Conservation (phyloP, 2,329 filamentous ascomycete genomes). For the Tolypocladium nubicola region DNA sequence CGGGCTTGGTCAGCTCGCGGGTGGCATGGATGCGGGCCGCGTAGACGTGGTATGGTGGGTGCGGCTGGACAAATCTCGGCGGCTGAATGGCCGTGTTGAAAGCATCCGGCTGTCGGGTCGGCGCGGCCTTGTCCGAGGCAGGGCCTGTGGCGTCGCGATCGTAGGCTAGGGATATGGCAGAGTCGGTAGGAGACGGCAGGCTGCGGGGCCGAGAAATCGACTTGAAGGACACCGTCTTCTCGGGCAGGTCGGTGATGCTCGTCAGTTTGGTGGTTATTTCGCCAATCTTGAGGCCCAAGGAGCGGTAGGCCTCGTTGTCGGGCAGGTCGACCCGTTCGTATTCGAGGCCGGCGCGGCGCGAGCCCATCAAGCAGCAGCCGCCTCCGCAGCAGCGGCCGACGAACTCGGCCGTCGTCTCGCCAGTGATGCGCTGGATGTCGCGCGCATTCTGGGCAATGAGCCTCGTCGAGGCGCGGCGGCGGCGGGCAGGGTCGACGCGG, state of each 20-base stretch:
- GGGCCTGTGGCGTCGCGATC: slow-evolving; percentile 24
- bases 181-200: slow-evolving; percentile 35
- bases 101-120: slow-evolving; percentile 13
- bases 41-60: slow-evolving; percentile 86
- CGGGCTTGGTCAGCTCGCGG: slow-evolving; percentile 75
- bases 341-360: slow-evolving; percentile 33
- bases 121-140: slow-evolving; percentile 11
- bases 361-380: slow-evolving; percentile 48
- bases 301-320: slow-evolving; percentile 76
- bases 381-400: slow-evolving; percentile 55
- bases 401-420: slow-evolving; percentile 51
- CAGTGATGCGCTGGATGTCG: slow-evolving; percentile 53
- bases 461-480: slow-evolving; percentile 57
- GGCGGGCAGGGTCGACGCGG: slow-evolving; percentile 32
- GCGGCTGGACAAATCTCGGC: slow-evolving; percentile 83
- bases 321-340: slow-evolving; percentile 50
- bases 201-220: slow-evolving; percentile 33
- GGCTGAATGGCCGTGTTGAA: slow-evolving; percentile 58
- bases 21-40: slow-evolving; percentile 78
- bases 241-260: slow-evolving; percentile 60
- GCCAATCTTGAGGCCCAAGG: slow-evolving; percentile 65
- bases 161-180: slow-evolving; percentile 32
- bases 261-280: slow-evolving; percentile 65
- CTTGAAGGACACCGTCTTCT: slow-evolving; percentile 63
- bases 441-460: slow-evolving; percentile 54